Base-by-base conservation (phyloP, 2,329 filamentous ascomycete genomes). In the Trichoderma brevicompactum region DNA sequence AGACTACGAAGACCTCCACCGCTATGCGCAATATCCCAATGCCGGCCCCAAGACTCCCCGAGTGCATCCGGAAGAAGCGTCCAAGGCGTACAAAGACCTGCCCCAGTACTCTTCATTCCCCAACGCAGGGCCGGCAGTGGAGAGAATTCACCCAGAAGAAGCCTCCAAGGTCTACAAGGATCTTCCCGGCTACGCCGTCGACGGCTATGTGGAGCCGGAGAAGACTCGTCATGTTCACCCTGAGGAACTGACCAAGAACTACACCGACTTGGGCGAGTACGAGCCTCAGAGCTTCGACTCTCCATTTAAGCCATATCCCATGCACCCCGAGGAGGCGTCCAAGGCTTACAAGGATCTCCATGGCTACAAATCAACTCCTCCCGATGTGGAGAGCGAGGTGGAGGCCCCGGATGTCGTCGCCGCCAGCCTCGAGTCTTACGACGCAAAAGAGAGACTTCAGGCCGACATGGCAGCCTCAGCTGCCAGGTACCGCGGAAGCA, bases 181-280 rank as follows among this genome's bases (percentile, higher is more conserved):
- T 50, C 70, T 79, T 13, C 55, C 69, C 13, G 68, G 72, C 23
- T 79, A 79, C 50, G 72, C 74, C 3, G 60, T 67, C 10, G 69
- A 69, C n/a, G 74, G 74, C 7, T 76, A 70, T 38, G 72, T 75
- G 58, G 74, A 77, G 64, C 68, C 69, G 3, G 43, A 65, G 3
- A 65, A 69, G 49, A 70, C 67, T 2, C 66, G 70, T 19, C 72
- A 75, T 19, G 64, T 74, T n/a, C 76, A 77, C n/a, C 73, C 78
- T 9, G 78, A 79, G 66, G 77, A 79, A 66, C 67, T 74, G 50
- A 75, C 75, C 32, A 80, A 79, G 64, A 68, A 72, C 6, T 79
- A 81, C 49, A 71, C 74, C 8, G 81, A 83, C 62, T 74, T 83
- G 56, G 72, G 74, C 60, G 73, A 77, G 64, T 83, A 83, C 67